These are phyloP conservation scores for Peziza echinospora DNA, from an alignment of 495 filamentous ascomycete genomes.

Conservation along the genomic window DNA sequence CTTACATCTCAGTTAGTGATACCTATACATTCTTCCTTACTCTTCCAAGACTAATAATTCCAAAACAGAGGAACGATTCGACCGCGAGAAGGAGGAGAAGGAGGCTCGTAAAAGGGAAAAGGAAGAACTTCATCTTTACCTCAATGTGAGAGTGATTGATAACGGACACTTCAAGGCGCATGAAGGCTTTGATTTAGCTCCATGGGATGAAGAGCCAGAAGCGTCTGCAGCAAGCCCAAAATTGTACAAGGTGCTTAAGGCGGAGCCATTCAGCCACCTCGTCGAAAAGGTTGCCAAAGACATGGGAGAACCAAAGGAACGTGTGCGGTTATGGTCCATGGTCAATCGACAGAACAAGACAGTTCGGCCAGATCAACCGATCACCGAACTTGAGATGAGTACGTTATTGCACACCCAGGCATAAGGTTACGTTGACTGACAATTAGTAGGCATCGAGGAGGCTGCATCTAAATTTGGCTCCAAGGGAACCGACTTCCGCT, in stretches of 20 bases:
- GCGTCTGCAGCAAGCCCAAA: constrained; percentile 33
- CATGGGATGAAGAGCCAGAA: constrained; percentile 37
- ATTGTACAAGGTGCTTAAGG: constrained; percentile 46
- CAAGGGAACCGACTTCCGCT: constrained; percentile 47
- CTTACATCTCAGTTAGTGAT: constrained; percentile 47
- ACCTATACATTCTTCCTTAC: constrained; percentile 1
- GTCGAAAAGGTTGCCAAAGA: constrained; percentile 45
- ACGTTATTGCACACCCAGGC: constrained; percentile 2
- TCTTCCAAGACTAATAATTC: constrained; percentile 18
- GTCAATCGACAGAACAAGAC: constrained; percentile 98
- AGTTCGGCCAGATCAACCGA: constrained; percentile 65
- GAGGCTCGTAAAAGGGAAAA: constrained; percentile 62
- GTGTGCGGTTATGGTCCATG: constrained; percentile 80
- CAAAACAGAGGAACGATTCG: constrained; percentile 38
- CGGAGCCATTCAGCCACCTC: constrained; percentile 54
- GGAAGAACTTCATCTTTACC: constrained; percentile 84
- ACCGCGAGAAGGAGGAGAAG: constrained; percentile 55
- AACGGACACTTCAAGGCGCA: constrained; percentile 46
- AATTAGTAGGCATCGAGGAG: constrained; percentile 41
- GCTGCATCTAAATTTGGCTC: constrained; percentile 45
- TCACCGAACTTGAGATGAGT: constrained; percentile 51
- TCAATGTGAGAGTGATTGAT: constrained; percentile 49
- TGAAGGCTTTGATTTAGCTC: constrained; percentile 67
- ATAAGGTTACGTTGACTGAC: constrained; percentile 2
- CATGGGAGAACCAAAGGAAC: constrained; percentile 32